These are phyloP conservation scores for Cyathus striatus DNA, from an alignment of 768 basidiomycete genomes.

Conservation along the genomic window DNA sequence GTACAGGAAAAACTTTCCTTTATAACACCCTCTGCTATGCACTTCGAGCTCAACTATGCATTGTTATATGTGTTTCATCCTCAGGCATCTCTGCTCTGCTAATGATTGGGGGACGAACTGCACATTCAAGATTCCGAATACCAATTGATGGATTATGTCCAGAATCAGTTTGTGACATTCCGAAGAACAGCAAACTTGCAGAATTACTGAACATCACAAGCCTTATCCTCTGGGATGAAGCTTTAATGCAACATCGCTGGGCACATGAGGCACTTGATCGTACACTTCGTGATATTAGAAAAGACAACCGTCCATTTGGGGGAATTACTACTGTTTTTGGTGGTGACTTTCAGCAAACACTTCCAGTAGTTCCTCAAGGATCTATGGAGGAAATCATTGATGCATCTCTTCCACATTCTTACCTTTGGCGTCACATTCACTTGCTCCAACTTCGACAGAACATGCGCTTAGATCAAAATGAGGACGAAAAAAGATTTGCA, in stretches of 20 bases:
- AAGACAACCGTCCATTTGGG: constrained; percentile 28
- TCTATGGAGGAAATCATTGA: constrained; percentile 30
- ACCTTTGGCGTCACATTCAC: constrained; percentile 28
- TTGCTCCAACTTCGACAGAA: constrained; percentile 30
- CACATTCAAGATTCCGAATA: constrained; percentile 46
- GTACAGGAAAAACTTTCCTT: constrained; percentile 41
- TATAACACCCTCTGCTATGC: constrained; percentile 26
- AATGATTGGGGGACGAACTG: constrained; percentile 36
- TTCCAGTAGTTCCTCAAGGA: constrained; percentile 37
- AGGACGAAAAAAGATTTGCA: constrained; percentile 22
- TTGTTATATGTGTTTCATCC: constrained; percentile 44
- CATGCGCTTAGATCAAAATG: constrained; percentile 30
- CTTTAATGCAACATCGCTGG: constrained; percentile 29
- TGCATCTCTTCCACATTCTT: constrained; percentile 27
- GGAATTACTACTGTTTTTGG: constrained; percentile 42
- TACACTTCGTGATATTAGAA: constrained; percentile 25
- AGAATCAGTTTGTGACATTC: constrained; percentile 11
- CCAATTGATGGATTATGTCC: constrained; percentile 29
- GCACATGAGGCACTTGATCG: constrained; percentile 33
- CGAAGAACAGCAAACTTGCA: background rate
- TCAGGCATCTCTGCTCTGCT: constrained; percentile 44
- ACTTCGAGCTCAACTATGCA: constrained; percentile 16
- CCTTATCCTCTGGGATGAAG: constrained; percentile 36
- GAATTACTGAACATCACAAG: background rate
- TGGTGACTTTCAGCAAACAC: constrained; percentile 44